phyloP scores from a whole-genome alignment of 768 basidiomycete genomes.

The Boletus subcaerulescens region DNA sequence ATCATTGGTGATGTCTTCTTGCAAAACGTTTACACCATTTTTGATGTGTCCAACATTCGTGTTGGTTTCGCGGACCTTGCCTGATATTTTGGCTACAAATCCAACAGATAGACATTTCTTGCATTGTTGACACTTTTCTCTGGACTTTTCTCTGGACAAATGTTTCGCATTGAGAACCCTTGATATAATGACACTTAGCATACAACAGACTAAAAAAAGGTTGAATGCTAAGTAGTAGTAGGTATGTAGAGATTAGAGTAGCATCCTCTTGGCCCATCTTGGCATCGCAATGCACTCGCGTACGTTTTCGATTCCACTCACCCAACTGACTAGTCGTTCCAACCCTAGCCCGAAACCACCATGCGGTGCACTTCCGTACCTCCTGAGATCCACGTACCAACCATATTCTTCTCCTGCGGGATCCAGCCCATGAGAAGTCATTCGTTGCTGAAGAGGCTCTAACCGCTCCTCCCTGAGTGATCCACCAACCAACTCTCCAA shows the following conservation, averaged over 20 bases:
- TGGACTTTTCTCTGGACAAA: slow-evolving; percentile 1
- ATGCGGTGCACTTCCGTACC: slow-evolving; percentile 85
- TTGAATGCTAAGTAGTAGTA: background rate
- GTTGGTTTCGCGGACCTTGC: slow-evolving; percentile 41
- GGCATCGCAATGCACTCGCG: slow-evolving; percentile 92
- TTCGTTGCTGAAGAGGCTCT: slow-evolving; percentile 46
- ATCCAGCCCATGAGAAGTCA: slow-evolving; percentile 48
- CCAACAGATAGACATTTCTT: background rate
- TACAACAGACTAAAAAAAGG: background rate
- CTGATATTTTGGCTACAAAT: slow-evolving; percentile 2
- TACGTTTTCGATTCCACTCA: slow-evolving; percentile 87
- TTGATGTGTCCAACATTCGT: slow-evolving; percentile 32
- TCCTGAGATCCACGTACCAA: slow-evolving; percentile 84
- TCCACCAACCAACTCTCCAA: slow-evolving; percentile 92
- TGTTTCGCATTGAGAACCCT: background rate
- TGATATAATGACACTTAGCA: background rate
- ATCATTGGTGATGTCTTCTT: slow-evolving; percentile 36
- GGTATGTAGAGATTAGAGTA: slow-evolving; percentile 40
- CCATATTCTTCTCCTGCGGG: slow-evolving; percentile 38
- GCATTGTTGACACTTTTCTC: background rate
- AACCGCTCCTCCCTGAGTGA: slow-evolving; percentile 81
- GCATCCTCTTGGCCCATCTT: slow-evolving; percentile 79
- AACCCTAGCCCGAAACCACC: slow-evolving; percentile 97
- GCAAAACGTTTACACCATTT: slow-evolving; percentile 31
- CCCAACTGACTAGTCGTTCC: slow-evolving; percentile 84